Evolutionary conservation across 345 rosid genomes (phyloP).

Genomic region (Salix dunnii): DNA sequence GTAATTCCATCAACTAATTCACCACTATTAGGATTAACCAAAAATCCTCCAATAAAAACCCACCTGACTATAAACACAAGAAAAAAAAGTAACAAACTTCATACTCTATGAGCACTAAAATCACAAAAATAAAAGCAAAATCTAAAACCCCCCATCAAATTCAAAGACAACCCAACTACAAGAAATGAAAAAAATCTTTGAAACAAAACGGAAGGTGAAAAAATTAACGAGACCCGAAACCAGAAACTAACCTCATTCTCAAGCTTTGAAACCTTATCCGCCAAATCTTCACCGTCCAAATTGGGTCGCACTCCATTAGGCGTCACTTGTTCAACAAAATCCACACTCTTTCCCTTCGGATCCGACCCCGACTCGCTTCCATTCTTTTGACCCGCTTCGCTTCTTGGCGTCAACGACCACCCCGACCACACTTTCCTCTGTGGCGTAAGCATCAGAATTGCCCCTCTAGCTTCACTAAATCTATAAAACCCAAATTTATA

Average conservation of each 20-base stretch:
- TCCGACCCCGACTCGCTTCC: conserved; percentile 34
- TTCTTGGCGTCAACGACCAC: conserved; percentile 58
- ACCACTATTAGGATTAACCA: too few relatives aligned
- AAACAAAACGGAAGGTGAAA: background rate
- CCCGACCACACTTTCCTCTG: conserved; percentile 65
- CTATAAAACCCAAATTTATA: conserved; percentile 26
- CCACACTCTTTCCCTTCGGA: conserved; percentile 44
- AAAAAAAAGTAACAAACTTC: too few relatives aligned
- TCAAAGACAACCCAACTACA: background rate
- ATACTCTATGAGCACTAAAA: too few relatives aligned
- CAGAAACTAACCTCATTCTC: conserved; percentile 64
- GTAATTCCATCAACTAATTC: too few relatives aligned
- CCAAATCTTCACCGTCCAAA: conserved; percentile 37
- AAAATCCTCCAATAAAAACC: too few relatives aligned
- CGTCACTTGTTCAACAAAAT: conserved; percentile 42
- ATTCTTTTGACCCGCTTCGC: conserved; percentile 27
- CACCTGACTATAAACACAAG: too few relatives aligned
- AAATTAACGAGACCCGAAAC: background rate
- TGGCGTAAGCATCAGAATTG: conserved; percentile 71
- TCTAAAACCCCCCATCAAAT: too few relatives aligned
- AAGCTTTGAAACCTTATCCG: conserved; percentile 53
- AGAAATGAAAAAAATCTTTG: background rate
- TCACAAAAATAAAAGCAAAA: too few relatives aligned
- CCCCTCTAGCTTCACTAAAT: conserved; percentile 16
- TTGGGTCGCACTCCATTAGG: conserved; percentile 37